Percentiles rank a stretch among this genome's conserved stretches.
Conservation (phyloP, 163 green algal species). For the Volvox carteri region DNA sequence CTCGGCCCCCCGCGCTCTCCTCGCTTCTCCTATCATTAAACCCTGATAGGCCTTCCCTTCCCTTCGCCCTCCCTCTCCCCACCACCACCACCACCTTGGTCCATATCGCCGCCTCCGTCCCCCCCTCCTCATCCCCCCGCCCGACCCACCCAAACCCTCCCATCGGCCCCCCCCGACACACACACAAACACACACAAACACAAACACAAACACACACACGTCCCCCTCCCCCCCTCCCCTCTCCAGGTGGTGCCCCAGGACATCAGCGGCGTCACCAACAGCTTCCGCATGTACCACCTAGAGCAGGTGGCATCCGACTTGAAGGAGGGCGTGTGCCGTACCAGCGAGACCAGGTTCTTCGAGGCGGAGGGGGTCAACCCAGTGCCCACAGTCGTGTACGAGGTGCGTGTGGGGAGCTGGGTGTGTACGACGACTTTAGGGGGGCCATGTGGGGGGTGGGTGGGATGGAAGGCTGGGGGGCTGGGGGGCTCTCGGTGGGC, state of each 20-base stretch:
- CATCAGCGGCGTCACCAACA: constrained; percentile 68
- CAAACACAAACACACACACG: no score
- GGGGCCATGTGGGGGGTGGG: background rate
- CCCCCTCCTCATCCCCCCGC: no score
- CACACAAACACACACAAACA: no score
- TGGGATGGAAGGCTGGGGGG: background rate
- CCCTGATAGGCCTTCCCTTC: no score
- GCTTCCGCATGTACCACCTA: constrained; percentile 56
- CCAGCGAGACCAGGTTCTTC: constrained; percentile 85
- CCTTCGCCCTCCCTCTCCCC: no score
- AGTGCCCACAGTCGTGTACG: constrained; percentile 88
- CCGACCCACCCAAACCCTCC: no score
- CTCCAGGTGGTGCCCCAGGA: constrained; percentile 70
- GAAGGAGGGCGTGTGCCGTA: constrained; percentile 90
- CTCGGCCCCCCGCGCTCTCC: no score
- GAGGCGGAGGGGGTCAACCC: constrained; percentile 82
- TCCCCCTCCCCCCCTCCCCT: no score
- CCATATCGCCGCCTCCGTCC: no score
- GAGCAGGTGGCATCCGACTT: constrained; percentile 86
- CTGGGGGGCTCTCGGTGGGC: background rate
- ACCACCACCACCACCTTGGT: no score
- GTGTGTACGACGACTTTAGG: background rate
- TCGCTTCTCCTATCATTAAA: no score
- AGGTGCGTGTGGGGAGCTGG: constrained; percentile 66
- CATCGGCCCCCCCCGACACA: no score